A percentile compares a stretch with the other conserved stretches of the same genome.
Conservation (phyloP, 2,329 filamentous ascomycete genomes). For the Dryadomyces quercivorus region DNA sequence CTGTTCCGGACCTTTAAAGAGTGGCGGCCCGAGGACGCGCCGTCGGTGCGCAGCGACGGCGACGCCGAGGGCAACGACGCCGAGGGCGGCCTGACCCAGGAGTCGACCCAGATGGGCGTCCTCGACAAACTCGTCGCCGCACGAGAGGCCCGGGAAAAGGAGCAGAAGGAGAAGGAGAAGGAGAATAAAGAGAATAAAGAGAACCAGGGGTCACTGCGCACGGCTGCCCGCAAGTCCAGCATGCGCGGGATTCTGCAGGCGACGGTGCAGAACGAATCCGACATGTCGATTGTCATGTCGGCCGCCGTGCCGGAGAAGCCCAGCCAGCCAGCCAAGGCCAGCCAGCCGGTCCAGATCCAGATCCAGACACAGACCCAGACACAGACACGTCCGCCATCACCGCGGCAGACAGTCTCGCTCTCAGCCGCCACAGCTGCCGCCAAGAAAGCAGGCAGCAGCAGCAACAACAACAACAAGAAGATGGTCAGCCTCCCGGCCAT, state of each 20-base stretch:
- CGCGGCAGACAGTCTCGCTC: background rate
- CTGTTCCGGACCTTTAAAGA: constrained; percentile 13
- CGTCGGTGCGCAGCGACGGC: background rate
- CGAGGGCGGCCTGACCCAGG: background rate
- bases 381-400: background rate
- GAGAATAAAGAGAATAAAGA: constrained; percentile 7
- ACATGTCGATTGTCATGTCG: constrained; percentile 10
- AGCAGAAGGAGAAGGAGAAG: background rate
- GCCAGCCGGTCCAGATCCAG: background rate
- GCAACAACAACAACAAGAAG: background rate
- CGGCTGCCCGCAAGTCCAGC: background rate
- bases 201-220: constrained; percentile 1
- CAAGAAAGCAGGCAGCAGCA: background rate
- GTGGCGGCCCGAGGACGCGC: constrained; percentile 10
- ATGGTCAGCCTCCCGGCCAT: background rate
- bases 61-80: background rate
- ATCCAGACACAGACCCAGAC: background rate
- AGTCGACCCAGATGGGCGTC: constrained; percentile 11
- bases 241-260: constrained; percentile 7
- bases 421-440: background rate
- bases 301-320: background rate
- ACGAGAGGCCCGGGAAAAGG: background rate
- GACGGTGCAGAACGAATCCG: constrained; percentile 13
- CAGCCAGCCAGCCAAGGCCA: constrained; percentile 2
- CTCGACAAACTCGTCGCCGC: constrained; percentile 3